These are phyloP conservation scores for Eutypa lata DNA, from an alignment of 2,329 filamentous ascomycete species.

Conservation along the genomic window DNA sequence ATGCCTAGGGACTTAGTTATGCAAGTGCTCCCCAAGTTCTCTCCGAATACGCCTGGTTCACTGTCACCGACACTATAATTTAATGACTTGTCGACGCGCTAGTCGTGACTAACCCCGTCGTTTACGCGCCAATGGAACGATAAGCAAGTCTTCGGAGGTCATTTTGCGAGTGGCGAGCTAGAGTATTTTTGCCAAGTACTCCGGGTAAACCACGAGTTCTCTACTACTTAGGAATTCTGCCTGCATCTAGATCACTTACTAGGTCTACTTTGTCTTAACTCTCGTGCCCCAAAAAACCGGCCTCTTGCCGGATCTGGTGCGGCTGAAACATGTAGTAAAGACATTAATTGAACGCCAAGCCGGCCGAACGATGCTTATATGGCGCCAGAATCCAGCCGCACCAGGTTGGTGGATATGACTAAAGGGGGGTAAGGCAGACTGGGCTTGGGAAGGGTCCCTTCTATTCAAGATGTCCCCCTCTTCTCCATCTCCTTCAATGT, in stretches of 20 bases:
- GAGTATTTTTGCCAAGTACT: too few species aligned
- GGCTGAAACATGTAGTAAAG: background rate
- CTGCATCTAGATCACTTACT: background rate
- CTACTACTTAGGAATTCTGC: background rate
- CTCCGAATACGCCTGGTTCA: too few species aligned
- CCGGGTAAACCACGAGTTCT: too few species aligned
- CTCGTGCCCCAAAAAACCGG: background rate
- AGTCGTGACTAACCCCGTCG: too few species aligned
- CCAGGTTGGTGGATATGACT: background rate
- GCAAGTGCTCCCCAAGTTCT: too few species aligned
- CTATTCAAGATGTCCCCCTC: background rate
- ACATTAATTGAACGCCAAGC: background rate
- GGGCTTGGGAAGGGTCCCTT: background rate
- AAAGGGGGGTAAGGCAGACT: background rate
- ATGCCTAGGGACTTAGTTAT: too few species aligned
- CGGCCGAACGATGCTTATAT: background rate
- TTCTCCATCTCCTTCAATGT: background rate
- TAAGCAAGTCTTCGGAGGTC: too few species aligned
- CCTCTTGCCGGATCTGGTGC: background rate
- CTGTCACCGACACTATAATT: too few species aligned
- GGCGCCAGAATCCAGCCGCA: background rate
- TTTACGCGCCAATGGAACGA: too few species aligned
- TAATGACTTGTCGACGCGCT: too few species aligned
- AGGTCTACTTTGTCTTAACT: background rate
- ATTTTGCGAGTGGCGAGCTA: too few species aligned